Evolutionary conservation across 2,329 filamentous ascomycete genomes (phyloP).

Genomic region (Clarireedia hainanense): DNA sequence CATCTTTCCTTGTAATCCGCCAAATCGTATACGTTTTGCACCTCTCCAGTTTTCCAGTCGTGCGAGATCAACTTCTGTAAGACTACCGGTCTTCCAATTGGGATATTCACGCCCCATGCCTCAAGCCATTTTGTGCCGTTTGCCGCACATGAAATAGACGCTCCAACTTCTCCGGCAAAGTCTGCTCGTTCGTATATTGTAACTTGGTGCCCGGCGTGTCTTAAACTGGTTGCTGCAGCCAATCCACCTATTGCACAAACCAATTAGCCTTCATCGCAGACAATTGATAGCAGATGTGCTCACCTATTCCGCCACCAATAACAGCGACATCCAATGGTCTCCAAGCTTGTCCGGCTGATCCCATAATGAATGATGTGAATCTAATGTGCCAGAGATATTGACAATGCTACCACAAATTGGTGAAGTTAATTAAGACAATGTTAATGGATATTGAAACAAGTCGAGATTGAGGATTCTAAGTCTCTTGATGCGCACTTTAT

Average conservation of each 20-base stretch:
- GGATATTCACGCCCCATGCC: conserved; percentile 58
- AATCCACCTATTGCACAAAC: conserved; percentile 35
- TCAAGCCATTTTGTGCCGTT: conserved; percentile 64
- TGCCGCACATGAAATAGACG: conserved; percentile 59
- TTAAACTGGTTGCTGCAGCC: conserved; percentile 41
- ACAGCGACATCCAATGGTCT: conserved; percentile 5
- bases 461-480: not conserved
- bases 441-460: not conserved
- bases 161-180: conserved; percentile 60
- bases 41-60: conserved; percentile 63
- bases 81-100: conserved; percentile 56
- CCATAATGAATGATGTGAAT: not conserved
- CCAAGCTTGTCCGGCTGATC: not conserved
- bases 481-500: not conserved
- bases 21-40: conserved; percentile 55
- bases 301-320: conserved; percentile 10
- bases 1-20: conserved; percentile 57
- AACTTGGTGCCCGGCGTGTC: conserved; percentile 44
- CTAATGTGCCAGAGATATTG: not conserved
- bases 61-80: conserved; percentile 59
- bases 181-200: conserved; percentile 61
- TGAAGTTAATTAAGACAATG: not conserved
- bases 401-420: not conserved
- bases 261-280: not conserved
- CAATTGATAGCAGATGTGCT: not conserved